phyloP scores from a whole-genome alignment of 1,284 basidiomycete species.

The Malassezia pachydermatis region DNA sequence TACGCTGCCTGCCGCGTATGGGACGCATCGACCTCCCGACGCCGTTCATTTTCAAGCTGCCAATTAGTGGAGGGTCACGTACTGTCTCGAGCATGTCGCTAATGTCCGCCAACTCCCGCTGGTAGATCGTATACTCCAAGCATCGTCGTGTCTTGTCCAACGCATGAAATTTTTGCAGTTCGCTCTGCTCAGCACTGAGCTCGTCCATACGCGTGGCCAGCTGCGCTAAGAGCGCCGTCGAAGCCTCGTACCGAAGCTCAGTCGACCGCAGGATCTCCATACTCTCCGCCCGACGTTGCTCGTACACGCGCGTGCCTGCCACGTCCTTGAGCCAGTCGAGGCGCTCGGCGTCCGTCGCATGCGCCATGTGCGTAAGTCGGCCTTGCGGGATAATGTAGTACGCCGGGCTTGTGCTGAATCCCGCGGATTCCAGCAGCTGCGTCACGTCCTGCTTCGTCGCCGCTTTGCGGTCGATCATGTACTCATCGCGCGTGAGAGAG shows the following conservation, averaged over 20 bases:
- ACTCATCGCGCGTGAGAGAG: constrained; percentile 96
- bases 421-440: constrained; percentile 57
- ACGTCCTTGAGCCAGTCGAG: constrained; percentile 91
- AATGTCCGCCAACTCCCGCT: constrained; percentile 80
- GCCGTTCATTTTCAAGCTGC: constrained; percentile 58
- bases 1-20: constrained; percentile 71
- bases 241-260: constrained; percentile 82
- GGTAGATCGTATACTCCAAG: constrained; percentile 87
- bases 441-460: constrained; percentile 92
- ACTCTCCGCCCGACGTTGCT: constrained; percentile 82
- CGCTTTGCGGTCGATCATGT: constrained; percentile 88
- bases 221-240: constrained; percentile 75
- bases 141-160: constrained; percentile 90
- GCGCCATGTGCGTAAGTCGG: constrained; percentile 90
- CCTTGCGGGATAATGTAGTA: constrained; percentile 99
- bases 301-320: constrained; percentile 95
- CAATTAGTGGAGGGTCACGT: not conserved
- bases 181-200: constrained; percentile 93
- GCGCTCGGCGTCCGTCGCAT: constrained; percentile 90
- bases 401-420: constrained; percentile 91
- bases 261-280: constrained; percentile 94
- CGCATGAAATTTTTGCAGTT: constrained; percentile 88
- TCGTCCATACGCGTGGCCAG: constrained; percentile 82
- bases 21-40: constrained; percentile 63
- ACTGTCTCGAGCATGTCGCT: constrained; percentile 64